Percentiles rank a stretch among this genome's conserved stretches.
Conservation (phyloP, 2,329 filamentous ascomycete species). For the Penicillium sp. region DNA sequence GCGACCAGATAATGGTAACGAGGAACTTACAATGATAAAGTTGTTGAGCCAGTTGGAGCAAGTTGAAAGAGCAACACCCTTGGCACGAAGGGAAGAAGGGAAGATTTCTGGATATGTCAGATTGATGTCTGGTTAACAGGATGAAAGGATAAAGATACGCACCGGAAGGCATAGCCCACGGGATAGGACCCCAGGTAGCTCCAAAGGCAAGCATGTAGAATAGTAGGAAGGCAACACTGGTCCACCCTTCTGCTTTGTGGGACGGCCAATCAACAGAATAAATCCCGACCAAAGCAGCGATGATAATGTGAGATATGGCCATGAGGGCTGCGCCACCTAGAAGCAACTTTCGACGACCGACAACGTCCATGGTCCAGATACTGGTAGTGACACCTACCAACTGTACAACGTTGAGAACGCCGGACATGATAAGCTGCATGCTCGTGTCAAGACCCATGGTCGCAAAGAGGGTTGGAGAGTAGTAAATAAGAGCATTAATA, state of each 20-base stretch:
- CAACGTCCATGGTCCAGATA: conserved; percentile 51
- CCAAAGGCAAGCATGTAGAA: conserved; percentile 65
- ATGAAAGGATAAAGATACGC: not conserved
- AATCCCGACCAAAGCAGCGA: conserved; percentile 55
- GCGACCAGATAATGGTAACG: not conserved
- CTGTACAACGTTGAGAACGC: conserved; percentile 54
- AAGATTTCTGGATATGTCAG: conserved; percentile 60
- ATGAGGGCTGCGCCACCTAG: conserved; percentile 49
- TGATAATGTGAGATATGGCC: conserved; percentile 51
- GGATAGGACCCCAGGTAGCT: conserved; percentile 57
- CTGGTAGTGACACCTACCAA: conserved; percentile 49
- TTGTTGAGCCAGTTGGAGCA: conserved; percentile 66
- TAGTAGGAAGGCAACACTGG: conserved; percentile 59
- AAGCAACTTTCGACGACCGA: conserved; percentile 50
- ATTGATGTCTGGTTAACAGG: not conserved
- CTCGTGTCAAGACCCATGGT: conserved; percentile 47
- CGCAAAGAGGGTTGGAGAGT: conserved; percentile 60
- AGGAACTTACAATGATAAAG: conserved; percentile 55
- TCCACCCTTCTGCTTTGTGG: conserved; percentile 56
- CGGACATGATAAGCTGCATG: conserved; percentile 54
- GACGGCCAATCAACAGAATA: conserved; percentile 53
- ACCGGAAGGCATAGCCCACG: conserved; percentile 45
- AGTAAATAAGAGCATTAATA: conserved; percentile 60
- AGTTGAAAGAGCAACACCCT: conserved; percentile 65
- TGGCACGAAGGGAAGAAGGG: conserved; percentile 59